Conservation (phyloP, 75 land plant genomes). For the Cryptomeria japonica region DNA sequence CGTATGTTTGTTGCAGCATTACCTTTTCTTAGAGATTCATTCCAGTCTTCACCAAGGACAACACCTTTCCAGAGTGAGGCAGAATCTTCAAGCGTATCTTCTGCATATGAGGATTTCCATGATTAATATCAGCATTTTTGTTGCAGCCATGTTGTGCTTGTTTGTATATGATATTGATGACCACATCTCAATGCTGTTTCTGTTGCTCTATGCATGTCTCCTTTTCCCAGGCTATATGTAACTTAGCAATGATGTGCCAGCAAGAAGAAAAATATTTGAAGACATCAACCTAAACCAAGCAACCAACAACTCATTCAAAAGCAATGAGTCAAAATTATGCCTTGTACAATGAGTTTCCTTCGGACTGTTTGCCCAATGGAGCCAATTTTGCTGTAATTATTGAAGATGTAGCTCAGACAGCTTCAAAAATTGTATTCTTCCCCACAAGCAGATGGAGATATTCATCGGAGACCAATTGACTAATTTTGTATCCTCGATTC, state of each 20-base stretch:
- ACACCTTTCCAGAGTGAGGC: constrained; percentile 59
- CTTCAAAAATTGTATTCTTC: neutral
- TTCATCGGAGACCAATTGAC: neutral
- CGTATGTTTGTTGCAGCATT: constrained; percentile 27
- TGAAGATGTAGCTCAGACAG: neutral
- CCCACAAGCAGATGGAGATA: neutral
- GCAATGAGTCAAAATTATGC: neutral
- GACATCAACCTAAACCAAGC: neutral
- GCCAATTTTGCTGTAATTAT: constrained; percentile 1
- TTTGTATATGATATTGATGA: neutral
- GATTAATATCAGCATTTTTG: constrained; percentile 16
- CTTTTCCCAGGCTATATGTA: neutral
- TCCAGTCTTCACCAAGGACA: constrained; percentile 58
- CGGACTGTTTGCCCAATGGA: neutral
- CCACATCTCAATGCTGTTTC: neutral
- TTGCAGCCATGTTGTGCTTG: neutral
- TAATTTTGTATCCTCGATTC: neutral
- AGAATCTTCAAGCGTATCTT: constrained; percentile 65
- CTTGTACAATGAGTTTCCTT: neutral
- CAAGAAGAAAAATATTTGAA: neutral
- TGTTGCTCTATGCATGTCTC: neutral
- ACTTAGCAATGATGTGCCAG: neutral
- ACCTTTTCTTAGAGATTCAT: constrained; percentile 42
- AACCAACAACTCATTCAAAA: neutral
- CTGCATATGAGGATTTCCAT: constrained; percentile 67